Evolutionary conservation across 2,329 filamentous ascomycete species (phyloP).

Genomic region (Pseudodiploospora longispora): DNA sequence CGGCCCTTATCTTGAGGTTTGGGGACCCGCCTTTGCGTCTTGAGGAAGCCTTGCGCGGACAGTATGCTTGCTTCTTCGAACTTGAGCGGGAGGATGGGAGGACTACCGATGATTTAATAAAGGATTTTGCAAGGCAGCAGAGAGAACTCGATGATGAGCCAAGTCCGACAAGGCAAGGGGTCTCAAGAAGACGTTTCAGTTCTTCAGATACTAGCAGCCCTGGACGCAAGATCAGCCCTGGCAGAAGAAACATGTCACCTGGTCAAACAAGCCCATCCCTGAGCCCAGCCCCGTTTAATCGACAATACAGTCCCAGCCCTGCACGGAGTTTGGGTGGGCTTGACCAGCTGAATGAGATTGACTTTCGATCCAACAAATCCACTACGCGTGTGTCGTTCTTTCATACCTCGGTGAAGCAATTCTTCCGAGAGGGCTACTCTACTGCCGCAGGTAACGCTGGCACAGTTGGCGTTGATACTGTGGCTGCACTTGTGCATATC

Average conservation of each 20-base stretch:
- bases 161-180: constrained; percentile 11
- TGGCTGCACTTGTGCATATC: constrained; percentile 27
- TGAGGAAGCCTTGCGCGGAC: constrained; percentile 34
- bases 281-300: constrained; percentile 7
- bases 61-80: constrained; percentile 39
- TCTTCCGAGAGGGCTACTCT: constrained; percentile 27
- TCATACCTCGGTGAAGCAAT: constrained; percentile 30
- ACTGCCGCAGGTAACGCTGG: constrained; percentile 12
- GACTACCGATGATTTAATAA: constrained; percentile 32
- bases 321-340: constrained; percentile 22
- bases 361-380: constrained; percentile 34
- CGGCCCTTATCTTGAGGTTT: constrained; percentile 33
- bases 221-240: constrained; percentile 8
- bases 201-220: constrained; percentile 5
- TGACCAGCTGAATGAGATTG: constrained; percentile 25
- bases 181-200: constrained; percentile 6
- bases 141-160: constrained; percentile 17
- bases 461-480: constrained; percentile 26
- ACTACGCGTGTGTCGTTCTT: constrained; percentile 33
- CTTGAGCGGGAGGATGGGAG: constrained; percentile 36
- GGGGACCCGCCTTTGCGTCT: constrained; percentile 31
- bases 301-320: constrained; percentile 21
- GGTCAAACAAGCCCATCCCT: constrained; percentile 18
- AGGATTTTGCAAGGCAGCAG: constrained; percentile 26
- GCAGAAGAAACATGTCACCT: constrained; percentile 3